Conservation (phyloP, 148 eudicot species). For the Camellia lanceoleosa region DNA sequence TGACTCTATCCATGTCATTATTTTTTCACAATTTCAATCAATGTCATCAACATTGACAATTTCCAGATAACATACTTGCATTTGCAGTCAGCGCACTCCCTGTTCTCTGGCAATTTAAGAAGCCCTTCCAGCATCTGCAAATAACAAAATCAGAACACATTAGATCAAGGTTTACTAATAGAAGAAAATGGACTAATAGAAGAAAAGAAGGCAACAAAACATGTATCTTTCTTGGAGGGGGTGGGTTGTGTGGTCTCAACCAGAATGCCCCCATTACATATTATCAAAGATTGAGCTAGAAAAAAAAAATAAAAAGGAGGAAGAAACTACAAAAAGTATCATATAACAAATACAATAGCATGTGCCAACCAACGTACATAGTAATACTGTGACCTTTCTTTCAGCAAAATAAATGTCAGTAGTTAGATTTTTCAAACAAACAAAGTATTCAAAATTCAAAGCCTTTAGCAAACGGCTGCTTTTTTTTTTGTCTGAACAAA, state of each 20-base stretch:
- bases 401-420: too few relatives aligned
- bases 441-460: too few relatives aligned
- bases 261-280: background rate
- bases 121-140: constrained; percentile 89
- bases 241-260: background rate
- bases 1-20: background rate
- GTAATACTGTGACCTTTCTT: too few relatives aligned
- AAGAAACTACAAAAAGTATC: background rate
- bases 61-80: constrained; percentile 60
- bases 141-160: background rate
- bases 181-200: constrained; percentile 6
- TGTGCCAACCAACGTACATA: background rate
- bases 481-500: too few relatives aligned
- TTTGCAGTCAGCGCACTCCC: constrained; percentile 98
- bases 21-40: background rate
- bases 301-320: background rate
- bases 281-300: background rate
- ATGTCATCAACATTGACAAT: background rate
- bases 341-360: background rate
- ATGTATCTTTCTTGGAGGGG: background rate
- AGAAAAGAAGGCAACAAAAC: background rate
- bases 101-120: constrained; percentile 89
- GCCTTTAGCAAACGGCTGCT: too few relatives aligned
- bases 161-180: background rate
- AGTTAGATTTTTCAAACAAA: too few relatives aligned